Evolutionary conservation across 2,329 filamentous ascomycete genomes (phyloP).

Genomic region (Trichothecium roseum): DNA sequence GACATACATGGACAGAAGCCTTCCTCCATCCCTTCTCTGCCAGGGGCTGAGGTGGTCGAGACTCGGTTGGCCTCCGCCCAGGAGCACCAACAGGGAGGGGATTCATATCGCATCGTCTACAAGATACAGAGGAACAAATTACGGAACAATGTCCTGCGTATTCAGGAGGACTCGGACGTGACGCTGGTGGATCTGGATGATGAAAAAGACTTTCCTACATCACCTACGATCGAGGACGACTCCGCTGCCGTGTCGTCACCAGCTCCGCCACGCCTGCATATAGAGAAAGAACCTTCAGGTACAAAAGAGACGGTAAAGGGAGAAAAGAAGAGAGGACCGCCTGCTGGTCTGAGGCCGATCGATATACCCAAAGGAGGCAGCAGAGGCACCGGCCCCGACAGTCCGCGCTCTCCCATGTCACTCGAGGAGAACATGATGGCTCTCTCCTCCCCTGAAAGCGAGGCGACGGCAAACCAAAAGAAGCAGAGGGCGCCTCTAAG

Average conservation of each 20-base stretch:
- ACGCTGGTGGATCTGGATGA: slow-evolving; percentile 16
- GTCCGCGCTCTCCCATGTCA: too few relatives aligned
- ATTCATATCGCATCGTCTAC: slow-evolving; percentile 47
- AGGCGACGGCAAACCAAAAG: slow-evolving; percentile 33
- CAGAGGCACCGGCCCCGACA: too few relatives aligned
- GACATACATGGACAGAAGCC: slow-evolving; percentile 45
- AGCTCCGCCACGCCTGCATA: too few relatives aligned
- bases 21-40: slow-evolving; percentile 41
- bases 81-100: slow-evolving; percentile 4
- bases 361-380: neutral
- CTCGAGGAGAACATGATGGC: too few relatives aligned
- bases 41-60: slow-evolving; percentile 49
- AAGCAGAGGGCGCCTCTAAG: slow-evolving; percentile 26
- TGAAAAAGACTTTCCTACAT: slow-evolving; percentile 6
- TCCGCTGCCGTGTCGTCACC: too few relatives aligned
- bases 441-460: neutral
- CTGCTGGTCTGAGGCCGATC: neutral
- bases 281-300: too few relatives aligned
- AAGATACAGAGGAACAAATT: slow-evolving; percentile 43
- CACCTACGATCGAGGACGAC: neutral
- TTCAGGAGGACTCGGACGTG: slow-evolving; percentile 17
- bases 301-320: too few relatives aligned
- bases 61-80: slow-evolving; percentile 24
- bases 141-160: slow-evolving; percentile 27
- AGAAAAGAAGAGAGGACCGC: neutral